A percentile compares a stretch with the other conserved stretches of the same genome.
Evolutionary conservation across 306 rosid species (phyloP).

Genomic region (Begonia peltatifolia): DNA sequence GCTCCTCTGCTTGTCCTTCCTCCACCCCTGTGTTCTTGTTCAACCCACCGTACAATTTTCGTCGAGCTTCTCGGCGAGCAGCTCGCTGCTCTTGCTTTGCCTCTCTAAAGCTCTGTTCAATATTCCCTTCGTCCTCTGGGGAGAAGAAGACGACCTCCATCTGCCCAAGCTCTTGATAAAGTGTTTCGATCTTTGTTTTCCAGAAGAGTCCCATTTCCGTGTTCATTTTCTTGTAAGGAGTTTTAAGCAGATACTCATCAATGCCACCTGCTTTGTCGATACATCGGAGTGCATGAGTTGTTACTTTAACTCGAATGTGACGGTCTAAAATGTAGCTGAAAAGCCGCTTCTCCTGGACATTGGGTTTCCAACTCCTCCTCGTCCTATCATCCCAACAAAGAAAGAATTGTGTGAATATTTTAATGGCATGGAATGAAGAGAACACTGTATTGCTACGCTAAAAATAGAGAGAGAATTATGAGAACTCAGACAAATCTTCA

Average conservation of each 20-base stretch:
- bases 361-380: constrained; percentile 86
- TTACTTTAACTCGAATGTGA: constrained; percentile 74
- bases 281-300: constrained; percentile 85
- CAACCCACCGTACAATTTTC: constrained; percentile 28
- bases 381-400: constrained; percentile 33
- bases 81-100: constrained; percentile 47
- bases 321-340: constrained; percentile 83
- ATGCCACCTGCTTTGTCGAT: constrained; percentile 94
- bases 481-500: too few relatives aligned
- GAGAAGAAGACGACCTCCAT: constrained; percentile 58
- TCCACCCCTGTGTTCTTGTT: constrained; percentile 29
- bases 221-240: constrained; percentile 90
- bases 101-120: constrained; percentile 54
- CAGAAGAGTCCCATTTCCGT: constrained; percentile 77
- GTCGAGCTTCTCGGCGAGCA: constrained; percentile 44
- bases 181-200: constrained; percentile 80
- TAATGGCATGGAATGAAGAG: too few relatives aligned
- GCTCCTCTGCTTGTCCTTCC: constrained; percentile 13
- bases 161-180: constrained; percentile 56
- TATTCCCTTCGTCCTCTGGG: constrained; percentile 54
- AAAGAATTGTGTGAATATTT: too few relatives aligned
- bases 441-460: too few relatives aligned
- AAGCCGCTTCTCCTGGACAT: constrained; percentile 86
- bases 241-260: constrained; percentile 83
- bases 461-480: too few relatives aligned